Evolutionary conservation across 2,329 filamentous ascomycete genomes (phyloP).

Genomic region (Arthrocladium fulminans): DNA sequence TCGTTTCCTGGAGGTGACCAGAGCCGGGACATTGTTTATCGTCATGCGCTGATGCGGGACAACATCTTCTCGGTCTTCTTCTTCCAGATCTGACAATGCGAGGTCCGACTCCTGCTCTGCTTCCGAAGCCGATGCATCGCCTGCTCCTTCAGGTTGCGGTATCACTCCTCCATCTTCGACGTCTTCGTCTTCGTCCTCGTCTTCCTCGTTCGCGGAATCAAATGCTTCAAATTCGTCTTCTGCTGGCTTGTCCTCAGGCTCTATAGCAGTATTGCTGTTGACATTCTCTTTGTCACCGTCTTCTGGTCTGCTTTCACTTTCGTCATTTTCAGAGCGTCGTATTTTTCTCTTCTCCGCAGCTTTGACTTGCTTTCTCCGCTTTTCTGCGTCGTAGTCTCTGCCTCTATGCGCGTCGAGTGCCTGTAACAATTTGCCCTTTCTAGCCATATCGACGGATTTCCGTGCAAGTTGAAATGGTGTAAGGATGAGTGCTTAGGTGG

Average conservation of each 20-base stretch:
- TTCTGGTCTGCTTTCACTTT: slow-evolving; percentile 4
- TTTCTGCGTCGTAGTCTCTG: slow-evolving; percentile 64
- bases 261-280: neutral
- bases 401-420: slow-evolving; percentile 52
- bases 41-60: slow-evolving; percentile 86
- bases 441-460: slow-evolving; percentile 33
- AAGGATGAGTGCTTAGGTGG: neutral
- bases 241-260: slow-evolving; percentile 4
- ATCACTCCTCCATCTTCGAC: slow-evolving; percentile 25
- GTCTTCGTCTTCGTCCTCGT: slow-evolving; percentile 11
- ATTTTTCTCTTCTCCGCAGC: slow-evolving; percentile 39
- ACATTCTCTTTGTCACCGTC: slow-evolving; percentile 10
- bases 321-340: slow-evolving; percentile 20
- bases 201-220: slow-evolving; percentile 5
- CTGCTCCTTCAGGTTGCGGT: slow-evolving; percentile 30
- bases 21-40: slow-evolving; percentile 91
- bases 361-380: slow-evolving; percentile 59
- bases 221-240: slow-evolving; percentile 13
- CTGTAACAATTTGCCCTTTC: slow-evolving; percentile 49
- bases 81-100: slow-evolving; percentile 73
- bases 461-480: neutral
- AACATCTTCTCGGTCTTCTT: slow-evolving; percentile 76
- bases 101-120: slow-evolving; percentile 78
- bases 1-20: slow-evolving; percentile 69
- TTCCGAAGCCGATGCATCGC: slow-evolving; percentile 50